Percentiles rank a stretch among this genome's conserved stretches.
phyloP scores from a whole-genome alignment of 768 basidiomycete species.

The Rhizopogon salebrosus region DNA sequence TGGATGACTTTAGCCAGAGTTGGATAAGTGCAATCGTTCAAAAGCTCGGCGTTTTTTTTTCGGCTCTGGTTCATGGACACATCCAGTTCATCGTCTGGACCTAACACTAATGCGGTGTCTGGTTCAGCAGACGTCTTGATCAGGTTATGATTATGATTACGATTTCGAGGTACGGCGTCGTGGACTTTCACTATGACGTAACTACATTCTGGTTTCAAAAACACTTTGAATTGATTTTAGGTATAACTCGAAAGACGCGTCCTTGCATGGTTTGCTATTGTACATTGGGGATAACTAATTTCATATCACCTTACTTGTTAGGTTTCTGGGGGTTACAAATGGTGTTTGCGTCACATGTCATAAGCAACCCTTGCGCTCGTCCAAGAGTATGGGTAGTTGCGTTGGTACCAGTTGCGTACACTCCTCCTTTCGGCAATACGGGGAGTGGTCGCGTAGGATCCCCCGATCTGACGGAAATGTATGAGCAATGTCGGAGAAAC shows the following conservation, averaged over 20 bases:
- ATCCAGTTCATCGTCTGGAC: too few species aligned
- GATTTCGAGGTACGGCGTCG: constrained; percentile 59
- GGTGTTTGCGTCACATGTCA: constrained; percentile 26
- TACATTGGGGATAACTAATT: constrained; percentile 29
- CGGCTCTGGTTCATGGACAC: too few species aligned
- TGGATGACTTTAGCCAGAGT: too few species aligned
- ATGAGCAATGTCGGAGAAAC: background rate
- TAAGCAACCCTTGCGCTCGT: constrained; percentile 69
- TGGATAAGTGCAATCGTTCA: background rate
- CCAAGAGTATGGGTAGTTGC: constrained; percentile 89
- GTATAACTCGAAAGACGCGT: constrained; percentile 42
- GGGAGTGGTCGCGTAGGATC: constrained; percentile 83
- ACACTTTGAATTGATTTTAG: background rate
- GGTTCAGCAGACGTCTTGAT: too few species aligned
- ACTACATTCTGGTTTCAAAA: too few species aligned
- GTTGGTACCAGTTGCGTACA: constrained; percentile 89
- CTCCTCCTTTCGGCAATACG: constrained; percentile 71
- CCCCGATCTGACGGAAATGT: constrained; percentile 62
- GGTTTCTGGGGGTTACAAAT: too few species aligned
- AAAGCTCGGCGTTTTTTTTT: too few species aligned
- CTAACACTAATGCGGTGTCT: too few species aligned
- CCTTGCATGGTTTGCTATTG: constrained; percentile 40
- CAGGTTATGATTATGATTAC: too few species aligned
- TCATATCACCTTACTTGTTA: too few species aligned
- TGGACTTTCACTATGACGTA: too few species aligned